Base-by-base conservation (phyloP, 2,329 filamentous ascomycete species). In the Aspergillus puulaauensis region DNA sequence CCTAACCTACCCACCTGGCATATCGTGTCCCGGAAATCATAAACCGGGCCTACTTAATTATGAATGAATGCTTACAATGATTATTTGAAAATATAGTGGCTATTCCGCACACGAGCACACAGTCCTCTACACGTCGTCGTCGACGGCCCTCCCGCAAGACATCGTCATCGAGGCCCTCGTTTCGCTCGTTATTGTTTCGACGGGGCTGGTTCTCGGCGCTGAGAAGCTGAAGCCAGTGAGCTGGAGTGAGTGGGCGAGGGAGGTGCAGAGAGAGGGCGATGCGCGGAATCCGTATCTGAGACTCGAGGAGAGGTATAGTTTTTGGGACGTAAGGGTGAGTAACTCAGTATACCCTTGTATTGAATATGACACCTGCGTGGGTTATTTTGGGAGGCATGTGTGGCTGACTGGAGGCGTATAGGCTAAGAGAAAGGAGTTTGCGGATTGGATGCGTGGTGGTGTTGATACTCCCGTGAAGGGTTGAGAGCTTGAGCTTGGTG, bases 51-150 rank as follows among this genome's bases (percentile, higher is more conserved):
- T 15, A 15, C 3, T 35, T 59, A 11, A 14, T 31, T 37, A 11
- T 15, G 4, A 46, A 19, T 21, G n/a, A 3, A 43, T 51, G 33
- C 23, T 15, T 19, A 46, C 23, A 45, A 45, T 50, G 49, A 17
- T 1, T 47, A 48, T 14, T 9, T 12, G 2, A 12, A 21, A 27
- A 44, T 39, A 14, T 72, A 99, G 95, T 63, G 96, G 93, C 78
- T 99, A 98, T 78, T 99, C 95, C 52, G 92, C 93, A 47, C 90
- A 96, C 76, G 95, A 99, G 78, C 90, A 96, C 78, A 89, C 91
- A 6, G 82, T 87, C 21, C 84, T 96, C 50, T 85, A 87, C 66
- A 84, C 59, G 3, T 55, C 57, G 5, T 15, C 66, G 80, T 35
- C 74, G 80, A 53, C 72, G 79, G 81, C 73, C 54, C 82, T 98